phyloP scores from a whole-genome alignment of 129 eudicot species.

The Pseudognaphalium luteoalbum region DNA sequence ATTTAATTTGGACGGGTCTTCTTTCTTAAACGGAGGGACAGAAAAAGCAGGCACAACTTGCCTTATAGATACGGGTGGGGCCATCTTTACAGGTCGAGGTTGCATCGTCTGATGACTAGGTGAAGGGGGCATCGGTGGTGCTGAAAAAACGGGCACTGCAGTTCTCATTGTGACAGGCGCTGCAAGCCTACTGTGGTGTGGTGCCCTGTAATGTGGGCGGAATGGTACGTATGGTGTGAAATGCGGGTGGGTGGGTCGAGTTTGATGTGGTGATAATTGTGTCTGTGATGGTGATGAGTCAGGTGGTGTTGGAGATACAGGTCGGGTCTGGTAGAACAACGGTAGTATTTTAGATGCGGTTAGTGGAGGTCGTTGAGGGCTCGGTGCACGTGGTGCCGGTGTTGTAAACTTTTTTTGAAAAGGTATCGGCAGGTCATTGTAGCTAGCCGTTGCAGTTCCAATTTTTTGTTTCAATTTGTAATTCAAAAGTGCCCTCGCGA shows the following conservation, averaged over 20 bases:
- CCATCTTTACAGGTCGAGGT: constrained; percentile 43
- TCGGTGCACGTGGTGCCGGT: constrained; percentile 55
- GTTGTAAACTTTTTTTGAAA: constrained; percentile 50
- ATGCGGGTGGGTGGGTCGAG: constrained; percentile 26
- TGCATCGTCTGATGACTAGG: constrained; percentile 41
- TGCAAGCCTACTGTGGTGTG: constrained; percentile 56
- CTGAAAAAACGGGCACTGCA: constrained; percentile 74
- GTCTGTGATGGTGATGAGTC: constrained; percentile 34
- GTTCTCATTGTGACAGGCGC: constrained; percentile 79
- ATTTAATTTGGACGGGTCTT: constrained; percentile 19
- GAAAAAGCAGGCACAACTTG: constrained; percentile 60
- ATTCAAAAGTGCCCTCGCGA: constrained; percentile 76
- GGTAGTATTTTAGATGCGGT: constrained; percentile 82
- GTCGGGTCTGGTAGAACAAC: constrained; percentile 44
- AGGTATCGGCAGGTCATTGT: constrained; percentile 38
- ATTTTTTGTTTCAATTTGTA: constrained; percentile 53
- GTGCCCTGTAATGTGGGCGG: constrained; percentile 39
- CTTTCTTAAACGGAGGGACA: constrained; percentile 42
- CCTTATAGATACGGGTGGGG: constrained; percentile 66
- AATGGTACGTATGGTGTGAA: constrained; percentile 61
- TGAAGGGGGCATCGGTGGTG: constrained; percentile 54
- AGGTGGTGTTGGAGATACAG: constrained; percentile 18
- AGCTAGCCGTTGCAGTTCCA: constrained; percentile 23
- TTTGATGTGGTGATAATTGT: constrained; percentile 33
- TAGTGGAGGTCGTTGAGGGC: constrained; percentile 55